Base-by-base conservation (phyloP, 257 asterid species). In the Penstemon eatonii region DNA sequence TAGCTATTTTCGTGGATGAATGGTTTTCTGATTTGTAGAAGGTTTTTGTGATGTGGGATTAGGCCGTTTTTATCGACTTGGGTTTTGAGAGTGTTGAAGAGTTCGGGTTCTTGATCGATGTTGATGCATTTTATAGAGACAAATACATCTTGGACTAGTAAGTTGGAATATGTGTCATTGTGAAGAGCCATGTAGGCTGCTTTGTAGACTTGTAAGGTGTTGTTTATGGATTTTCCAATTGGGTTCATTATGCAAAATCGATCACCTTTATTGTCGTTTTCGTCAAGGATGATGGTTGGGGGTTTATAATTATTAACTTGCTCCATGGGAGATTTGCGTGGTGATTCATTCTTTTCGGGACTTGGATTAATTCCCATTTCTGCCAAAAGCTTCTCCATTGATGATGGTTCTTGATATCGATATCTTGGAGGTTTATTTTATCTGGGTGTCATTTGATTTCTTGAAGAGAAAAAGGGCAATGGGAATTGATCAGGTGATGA, bases 161-260 rank as follows among this genome's bases (percentile, higher is more conserved):
- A 1, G 4, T 4, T 4, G 0, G 1, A 13, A 9, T 50, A 51
- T 8, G 7, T 4, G 13, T 7, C 33, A 15, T 7, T 3, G 11
- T 15, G 45, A 0, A 7, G 38, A 3, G 19, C 37, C 8, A 39
- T 38, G 40, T 3, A 4, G 39, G 50, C 49, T 3, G 60, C 60
- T 49, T 8, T 65, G 51, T 65, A 52, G 18, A 65, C 70, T 4
- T 37, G 70, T 7, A 50, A 8, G 12, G 13, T 5, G 33, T 18
- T 50, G 5, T 33, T 7, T 3, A 1, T 1, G 40, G 60, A 10
- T 11, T 5, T 37, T 46, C 69, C 69, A 10, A 64, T 37, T 12
- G 44, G 57, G 36, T 36, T 0, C 69, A 64, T 47, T 47, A 64
- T 37, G 33, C 46, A 18, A 9, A 61, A 61, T 12, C 53, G n/a